Evolutionary conservation across 1,139 yeast species (phyloP), one percentile per base, ranked within the genome.

Genomic region (Yamadazyma atlantica): DNA sequence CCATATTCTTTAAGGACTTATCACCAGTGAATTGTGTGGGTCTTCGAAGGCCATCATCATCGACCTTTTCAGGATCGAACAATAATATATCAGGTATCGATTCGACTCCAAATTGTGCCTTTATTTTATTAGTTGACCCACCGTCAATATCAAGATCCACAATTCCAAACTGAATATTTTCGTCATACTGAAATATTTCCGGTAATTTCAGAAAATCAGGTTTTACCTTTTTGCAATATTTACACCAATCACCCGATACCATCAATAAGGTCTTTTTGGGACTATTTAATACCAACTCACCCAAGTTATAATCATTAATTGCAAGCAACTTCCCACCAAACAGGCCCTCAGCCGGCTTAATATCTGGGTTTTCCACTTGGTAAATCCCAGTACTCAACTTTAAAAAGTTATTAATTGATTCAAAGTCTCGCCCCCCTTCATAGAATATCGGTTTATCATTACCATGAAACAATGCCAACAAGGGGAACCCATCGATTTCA

Each of bases 191-290:
- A 51, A 69, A 83, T 4, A 69, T 50, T 4, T 69, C 70, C 2
- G 82, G 80, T 26, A 83, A 63, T 51, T 73, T 64, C 41, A 80
- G 83, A 57, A 78, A 78, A 7, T 69, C 67, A 7, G 94, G 94
- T 49, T 72, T 71, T 55, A 85, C 62, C 40, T 66, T 71, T 59
- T 78, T 76, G 62, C 94, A 85, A 62, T 85, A 89, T 38, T 83
- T 75, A 56, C 95, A 85, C 95, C 94, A 85, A 37, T 75, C 77
- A 24, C 92, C 87, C 50, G 83, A 82, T 51, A 84, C 82, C 44
- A 85, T 84, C 40, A 85, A 82, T 42, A 85, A 68, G 0, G 88
- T 70, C 40, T 75, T 78, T 49, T 82, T 77, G 9, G 77, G 80
- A 1, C 82, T 70, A 12, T 69, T 63, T 38, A 76, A 57, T 10